Conservation (phyloP, 768 basidiomycete species). For the Lanmaoa rubissima region DNA sequence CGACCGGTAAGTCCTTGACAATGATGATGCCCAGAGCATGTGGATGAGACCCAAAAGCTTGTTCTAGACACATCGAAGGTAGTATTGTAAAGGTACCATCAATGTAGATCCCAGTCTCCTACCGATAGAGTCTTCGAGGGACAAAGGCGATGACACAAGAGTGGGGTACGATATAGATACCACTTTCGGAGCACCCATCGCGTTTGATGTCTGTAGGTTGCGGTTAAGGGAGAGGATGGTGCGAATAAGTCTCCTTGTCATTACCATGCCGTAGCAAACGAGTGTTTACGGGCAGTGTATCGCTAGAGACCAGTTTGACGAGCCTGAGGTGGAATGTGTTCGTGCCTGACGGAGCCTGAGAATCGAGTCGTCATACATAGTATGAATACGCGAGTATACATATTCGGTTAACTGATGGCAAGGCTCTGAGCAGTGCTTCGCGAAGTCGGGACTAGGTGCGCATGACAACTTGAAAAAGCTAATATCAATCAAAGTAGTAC, state of each 20-base stretch:
- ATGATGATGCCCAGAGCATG: conserved; percentile 79
- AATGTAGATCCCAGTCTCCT: conserved; percentile 10
- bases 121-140: conserved; percentile 64
- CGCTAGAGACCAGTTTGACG: not conserved
- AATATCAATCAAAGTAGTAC: not conserved
- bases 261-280: not conserved
- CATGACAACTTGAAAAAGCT: too few species aligned
- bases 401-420: too few species aligned
- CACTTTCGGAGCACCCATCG: conserved; percentile 15
- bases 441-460: too few species aligned
- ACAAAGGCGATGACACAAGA: conserved; percentile 51
- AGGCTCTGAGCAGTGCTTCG: too few species aligned
- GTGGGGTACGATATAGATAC: conserved; percentile 63
- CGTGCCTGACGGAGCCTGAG: not conserved
- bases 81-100: not conserved
- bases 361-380: too few species aligned
- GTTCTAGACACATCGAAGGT: conserved; percentile 41
- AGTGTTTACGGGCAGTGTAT: not conserved
- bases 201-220: conserved; percentile 14
- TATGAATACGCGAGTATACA: too few species aligned
- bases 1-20: conserved; percentile 73
- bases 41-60: conserved; percentile 80
- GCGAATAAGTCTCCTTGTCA: conserved; percentile 18
- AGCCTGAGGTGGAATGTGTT: too few species aligned
- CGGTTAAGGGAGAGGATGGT: conserved; percentile 2